Conservation (phyloP, 1,284 basidiomycete genomes). For the Ceratobasidium sp. region DNA sequence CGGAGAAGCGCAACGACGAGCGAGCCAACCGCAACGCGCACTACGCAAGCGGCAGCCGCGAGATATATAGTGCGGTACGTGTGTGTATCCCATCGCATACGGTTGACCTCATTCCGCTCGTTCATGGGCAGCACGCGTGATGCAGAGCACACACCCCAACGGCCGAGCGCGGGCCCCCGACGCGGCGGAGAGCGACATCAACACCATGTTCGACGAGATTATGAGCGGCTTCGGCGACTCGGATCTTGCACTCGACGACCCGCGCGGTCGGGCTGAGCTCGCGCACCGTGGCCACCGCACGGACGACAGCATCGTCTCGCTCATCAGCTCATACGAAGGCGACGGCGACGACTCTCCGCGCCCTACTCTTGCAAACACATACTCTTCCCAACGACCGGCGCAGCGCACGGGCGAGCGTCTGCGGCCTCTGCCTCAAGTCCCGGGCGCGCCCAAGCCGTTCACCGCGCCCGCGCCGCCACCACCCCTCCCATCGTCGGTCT, state of each 20-base stretch:
- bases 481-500: background rate
- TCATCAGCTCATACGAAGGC: conserved; percentile 31
- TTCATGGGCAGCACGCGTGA: conserved; percentile 1
- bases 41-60: background rate
- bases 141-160: conserved; percentile 20
- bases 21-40: background rate
- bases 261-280: background rate
- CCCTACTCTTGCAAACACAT: background rate
- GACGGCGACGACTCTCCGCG: conserved; percentile 1
- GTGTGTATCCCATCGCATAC: too few relatives aligned
- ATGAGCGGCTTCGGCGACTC: conserved; percentile 23
- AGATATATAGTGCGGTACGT: conserved; percentile 3
- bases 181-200: conserved; percentile 23
- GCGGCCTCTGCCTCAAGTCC: conserved; percentile 22
- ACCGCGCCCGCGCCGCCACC: conserved; percentile 4
- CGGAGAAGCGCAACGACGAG: conserved; percentile 10
- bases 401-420: conserved; percentile 5
- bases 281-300: conserved; percentile 10
- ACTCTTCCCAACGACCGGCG: conserved; percentile 8
- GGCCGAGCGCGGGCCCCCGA: conserved; percentile 11
- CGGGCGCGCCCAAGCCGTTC: conserved; percentile 3
- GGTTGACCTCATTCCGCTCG: background rate
- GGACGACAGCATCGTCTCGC: conserved; percentile 29
- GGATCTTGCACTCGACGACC: conserved; percentile 23
- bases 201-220: conserved; percentile 35